Evolutionary conservation across 2,329 filamentous ascomycete genomes (phyloP), one percentile per base, ranked within the genome.

Genomic region (Fusarium pseudonygamai): DNA sequence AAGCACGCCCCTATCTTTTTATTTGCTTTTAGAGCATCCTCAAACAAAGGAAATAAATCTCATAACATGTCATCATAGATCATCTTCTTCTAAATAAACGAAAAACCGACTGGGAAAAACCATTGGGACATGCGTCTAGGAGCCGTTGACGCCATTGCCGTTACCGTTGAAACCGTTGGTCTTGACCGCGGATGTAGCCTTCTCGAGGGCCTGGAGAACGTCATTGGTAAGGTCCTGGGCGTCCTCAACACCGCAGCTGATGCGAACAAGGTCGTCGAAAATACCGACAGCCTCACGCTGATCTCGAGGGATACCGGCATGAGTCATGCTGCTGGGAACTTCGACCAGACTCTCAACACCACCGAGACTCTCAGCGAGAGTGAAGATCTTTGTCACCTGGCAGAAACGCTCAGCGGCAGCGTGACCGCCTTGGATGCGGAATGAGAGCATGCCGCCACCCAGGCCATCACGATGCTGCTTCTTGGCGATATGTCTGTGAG

Each of bases 361-460:
- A 69, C 96, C 96, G 30, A 99, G 85, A 67, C 91, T 94, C 87
- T 99, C 96, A 36, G 96, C 96, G 12, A 99, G 88, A 4, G 95
- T 97, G 85, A 97, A 98, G 82, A 99, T 91, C 79, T 90, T 90
- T 47, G 95, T 98, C 67, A 89, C 85, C 83, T 96, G 92, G 88
- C 96, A 98, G 89, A 99, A 99, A 59, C 91, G 89, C 84, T 97
- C 93, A 20, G 96, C 96, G 2, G 96, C 96, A 50, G 88, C 88
- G 79, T 94, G 90, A 40, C 96, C 96, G 64, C 96, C 96, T 74
- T 90, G 90, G 82, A 99, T 93, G 75, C 96, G 93, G 91, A 99
- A 99, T 66, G 93, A 96, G 47, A 99, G 90, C 96, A 99, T 99
- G 70, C 96, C 96, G 76, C 96, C 96, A 68, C 96, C 96, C 89